Base-by-base conservation (phyloP, 257 asterid species). In the Rubia yunnanensis region DNA sequence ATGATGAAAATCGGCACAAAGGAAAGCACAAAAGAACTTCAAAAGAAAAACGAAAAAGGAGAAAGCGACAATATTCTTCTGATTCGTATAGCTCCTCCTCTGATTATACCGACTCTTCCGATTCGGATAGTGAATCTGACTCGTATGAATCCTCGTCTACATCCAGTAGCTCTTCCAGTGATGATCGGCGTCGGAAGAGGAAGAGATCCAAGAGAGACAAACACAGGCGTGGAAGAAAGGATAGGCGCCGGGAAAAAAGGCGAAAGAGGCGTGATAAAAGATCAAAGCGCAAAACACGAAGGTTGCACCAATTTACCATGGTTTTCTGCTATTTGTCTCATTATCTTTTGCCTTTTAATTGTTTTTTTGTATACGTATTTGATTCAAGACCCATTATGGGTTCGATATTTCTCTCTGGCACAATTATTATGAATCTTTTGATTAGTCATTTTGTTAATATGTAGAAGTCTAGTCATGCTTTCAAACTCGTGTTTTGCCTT, bases 51-150 rank as follows among this genome's bases (percentile, higher is more conserved):
- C 84, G 90, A 83, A 94, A 80, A 75, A 80, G 68, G 74, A 85
- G 89, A 70, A 82, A 94, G 83, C 81, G 79, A 79, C 79, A 90
- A 66, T 86, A 83, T 71, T 75, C 95, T 26, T 85, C 99, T 10
- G 99, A 94, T 39, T 94, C 98, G 38, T 96, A 90, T 27, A 90
- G 87, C 73, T 82, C 94, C 28, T 71, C 95, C 18, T 96, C 86
- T 48, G 77, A 85, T 22, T 92, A 90, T 48, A 39, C 68, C 1
- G 96, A 94, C 57, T 81, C 95, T 72, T 88, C 96, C 55, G 95
- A 88, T 60, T 85, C 95, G n/a, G 95, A 94, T 41, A 80, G 81
- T 66, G 98, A 87, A 60, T 85, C 94, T 24, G 96, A 92, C 65
- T 76, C 92, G 0, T 48, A 73, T 59, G 75, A 65, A 50, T 81